phyloP scores from a whole-genome alignment of 31 red algal genomes.

The Asparagopsis taxiformis region DNA sequence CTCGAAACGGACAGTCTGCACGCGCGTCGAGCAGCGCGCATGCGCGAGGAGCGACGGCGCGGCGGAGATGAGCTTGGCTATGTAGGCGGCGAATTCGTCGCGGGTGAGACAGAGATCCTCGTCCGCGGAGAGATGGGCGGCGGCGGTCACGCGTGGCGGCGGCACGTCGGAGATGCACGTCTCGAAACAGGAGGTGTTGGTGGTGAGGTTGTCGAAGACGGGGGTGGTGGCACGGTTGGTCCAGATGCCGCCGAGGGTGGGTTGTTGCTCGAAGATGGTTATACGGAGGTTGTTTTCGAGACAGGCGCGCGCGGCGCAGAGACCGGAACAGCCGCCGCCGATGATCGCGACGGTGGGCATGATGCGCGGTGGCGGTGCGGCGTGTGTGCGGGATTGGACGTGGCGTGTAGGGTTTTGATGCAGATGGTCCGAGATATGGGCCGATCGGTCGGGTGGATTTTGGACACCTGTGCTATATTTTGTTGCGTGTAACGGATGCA shows the following conservation, averaged over 20 bases:
- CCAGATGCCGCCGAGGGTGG: constrained; percentile 2
- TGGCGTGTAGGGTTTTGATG: too few relatives aligned
- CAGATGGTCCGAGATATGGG: too few relatives aligned
- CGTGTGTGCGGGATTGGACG: too few relatives aligned
- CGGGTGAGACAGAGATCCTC: constrained; percentile 2
- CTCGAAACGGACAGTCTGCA: too few relatives aligned
- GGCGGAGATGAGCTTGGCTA: not conserved
- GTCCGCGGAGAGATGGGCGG: not conserved
- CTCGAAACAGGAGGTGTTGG: constrained; percentile 6
- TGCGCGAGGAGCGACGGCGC: too few relatives aligned
- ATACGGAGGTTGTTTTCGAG: not conserved
- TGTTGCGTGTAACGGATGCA: too few relatives aligned
- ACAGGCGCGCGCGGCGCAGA: not conserved
- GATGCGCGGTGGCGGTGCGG: too few relatives aligned
- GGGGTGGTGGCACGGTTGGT: not conserved
- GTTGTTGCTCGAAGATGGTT: not conserved
- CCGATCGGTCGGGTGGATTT: too few relatives aligned
- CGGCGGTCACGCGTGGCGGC: not conserved
- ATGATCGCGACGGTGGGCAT: too few relatives aligned
- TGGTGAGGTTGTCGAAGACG: constrained; percentile 15
- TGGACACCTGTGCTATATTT: too few relatives aligned
- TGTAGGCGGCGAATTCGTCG: not conserved
- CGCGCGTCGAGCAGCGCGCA: too few relatives aligned
- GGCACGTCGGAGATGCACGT: not conserved
- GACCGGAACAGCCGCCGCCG: not conserved